Percentiles rank a stretch among this genome's conserved stretches.
These are phyloP conservation scores for Dryadomyces quercivorus DNA, from an alignment of 2,329 filamentous ascomycete genomes.

Conservation along the genomic window DNA sequence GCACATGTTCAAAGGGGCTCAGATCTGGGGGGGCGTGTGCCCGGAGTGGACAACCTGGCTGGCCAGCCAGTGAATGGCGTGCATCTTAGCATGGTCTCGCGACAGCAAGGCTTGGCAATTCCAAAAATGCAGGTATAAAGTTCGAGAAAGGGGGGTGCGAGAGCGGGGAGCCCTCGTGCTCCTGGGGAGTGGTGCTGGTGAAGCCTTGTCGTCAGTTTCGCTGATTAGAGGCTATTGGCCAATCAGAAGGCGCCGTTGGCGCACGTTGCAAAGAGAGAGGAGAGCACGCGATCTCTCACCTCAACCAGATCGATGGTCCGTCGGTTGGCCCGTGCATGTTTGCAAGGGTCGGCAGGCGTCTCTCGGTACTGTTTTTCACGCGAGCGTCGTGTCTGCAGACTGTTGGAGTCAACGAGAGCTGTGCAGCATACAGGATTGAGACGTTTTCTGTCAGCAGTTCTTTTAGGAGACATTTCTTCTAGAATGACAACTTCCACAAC, in stretches of 20 bases:
- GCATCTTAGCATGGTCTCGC: not conserved
- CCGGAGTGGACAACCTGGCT: not conserved
- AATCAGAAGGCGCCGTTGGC: conserved; percentile 8
- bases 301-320: conserved; percentile 3
- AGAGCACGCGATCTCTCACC: conserved; percentile 12
- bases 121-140: not conserved
- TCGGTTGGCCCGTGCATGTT: too few relatives aligned
- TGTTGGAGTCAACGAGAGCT: too few relatives aligned
- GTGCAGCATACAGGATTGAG: too few relatives aligned
- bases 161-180: conserved; percentile 8
- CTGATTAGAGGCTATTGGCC: too few relatives aligned
- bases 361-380: too few relatives aligned
- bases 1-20: not conserved
- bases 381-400: too few relatives aligned
- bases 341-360: too few relatives aligned
- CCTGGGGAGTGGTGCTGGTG: not conserved
- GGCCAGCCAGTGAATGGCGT: not conserved
- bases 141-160: too few relatives aligned
- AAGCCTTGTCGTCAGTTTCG: not conserved
- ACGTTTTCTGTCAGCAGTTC: too few relatives aligned
- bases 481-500: too few relatives aligned
- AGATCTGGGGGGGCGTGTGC: too few relatives aligned
- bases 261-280: conserved; percentile 11
- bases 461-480: too few relatives aligned
- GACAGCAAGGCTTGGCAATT: not conserved